Evolutionary conservation across 345 rosid genomes (phyloP).

Genomic region (Brassica carinata): DNA sequence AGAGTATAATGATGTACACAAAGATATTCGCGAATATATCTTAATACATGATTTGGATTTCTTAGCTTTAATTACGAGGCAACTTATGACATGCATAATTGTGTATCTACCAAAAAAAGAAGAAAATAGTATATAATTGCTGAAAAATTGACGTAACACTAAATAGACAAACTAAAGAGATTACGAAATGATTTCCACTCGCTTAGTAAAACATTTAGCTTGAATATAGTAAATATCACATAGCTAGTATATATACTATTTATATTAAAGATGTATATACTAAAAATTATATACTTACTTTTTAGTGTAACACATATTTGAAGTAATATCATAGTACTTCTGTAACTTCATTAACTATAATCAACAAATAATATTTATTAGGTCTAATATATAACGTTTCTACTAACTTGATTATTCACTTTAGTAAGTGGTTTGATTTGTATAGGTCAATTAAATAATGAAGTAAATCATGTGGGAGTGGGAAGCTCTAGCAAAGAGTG

Average conservation of each 20-base stretch:
- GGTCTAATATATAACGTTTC: neutral
- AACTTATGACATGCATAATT: neutral
- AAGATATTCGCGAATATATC: neutral
- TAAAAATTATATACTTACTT: neutral
- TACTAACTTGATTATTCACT: neutral
- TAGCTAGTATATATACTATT: neutral
- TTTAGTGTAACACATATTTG: neutral
- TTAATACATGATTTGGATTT: neutral
- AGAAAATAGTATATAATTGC: neutral
- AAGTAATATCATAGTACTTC: neutral
- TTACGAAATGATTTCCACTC: neutral
- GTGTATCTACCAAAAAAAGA: neutral
- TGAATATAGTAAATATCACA: neutral
- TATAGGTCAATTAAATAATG: constrained; percentile 7
- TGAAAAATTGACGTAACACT: neutral
- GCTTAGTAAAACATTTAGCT: constrained; percentile 4
- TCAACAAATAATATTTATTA: neutral
- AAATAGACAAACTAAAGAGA: neutral
- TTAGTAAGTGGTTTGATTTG: neutral
- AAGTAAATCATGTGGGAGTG: constrained; percentile 21
- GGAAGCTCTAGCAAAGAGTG: constrained; percentile 14
- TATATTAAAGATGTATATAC: neutral
- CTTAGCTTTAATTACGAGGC: neutral
- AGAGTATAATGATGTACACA: neutral
- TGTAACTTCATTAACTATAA: neutral